These are phyloP conservation scores for Trypanosoma lewisi DNA, from an alignment of 208 protist species.

Conservation along the genomic window DNA sequence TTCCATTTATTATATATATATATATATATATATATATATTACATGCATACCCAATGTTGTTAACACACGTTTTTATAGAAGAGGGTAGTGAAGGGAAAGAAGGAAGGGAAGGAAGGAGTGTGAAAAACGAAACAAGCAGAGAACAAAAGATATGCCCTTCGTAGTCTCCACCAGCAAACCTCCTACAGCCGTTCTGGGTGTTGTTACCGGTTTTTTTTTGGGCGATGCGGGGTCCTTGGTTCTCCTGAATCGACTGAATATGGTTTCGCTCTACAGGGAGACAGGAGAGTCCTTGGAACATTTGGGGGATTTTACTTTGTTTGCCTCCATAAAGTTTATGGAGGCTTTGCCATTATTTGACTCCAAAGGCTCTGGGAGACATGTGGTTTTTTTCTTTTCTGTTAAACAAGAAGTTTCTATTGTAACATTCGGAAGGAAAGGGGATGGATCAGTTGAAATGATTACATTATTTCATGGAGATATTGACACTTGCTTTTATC, in stretches of 20 bases:
- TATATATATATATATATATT: too few relatives aligned
- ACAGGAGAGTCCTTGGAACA: constrained; percentile 22
- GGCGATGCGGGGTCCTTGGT: constrained; percentile 24
- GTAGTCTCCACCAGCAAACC: constrained; percentile 51
- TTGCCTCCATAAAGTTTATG: constrained; percentile 70
- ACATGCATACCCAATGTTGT: background rate
- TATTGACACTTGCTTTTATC: constrained; percentile 53
- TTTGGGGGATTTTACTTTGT: constrained; percentile 56
- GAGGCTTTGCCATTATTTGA: constrained; percentile 51
- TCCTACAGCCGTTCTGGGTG: constrained; percentile 47
- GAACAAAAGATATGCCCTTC: constrained; percentile 42
- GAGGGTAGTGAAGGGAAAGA: too few relatives aligned
- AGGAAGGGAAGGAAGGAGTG: too few relatives aligned
- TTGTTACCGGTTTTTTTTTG: constrained; percentile 36
- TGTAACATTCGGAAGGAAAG: constrained; percentile 32
- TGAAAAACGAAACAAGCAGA: too few relatives aligned
- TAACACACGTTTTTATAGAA: too few relatives aligned
- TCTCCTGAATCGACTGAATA: constrained; percentile 52
- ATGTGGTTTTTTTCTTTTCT: constrained; percentile 77
- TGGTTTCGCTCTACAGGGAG: constrained; percentile 48
- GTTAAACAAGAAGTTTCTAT: constrained; percentile 75
- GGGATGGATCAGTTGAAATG: constrained; percentile 27
- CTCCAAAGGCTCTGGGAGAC: constrained; percentile 25
- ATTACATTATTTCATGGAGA: constrained; percentile 62
- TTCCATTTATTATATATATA: too few relatives aligned